Evolutionary conservation across 352 stramenopile species (phyloP).

Genomic region (Phytophthora pseudosyringae): DNA sequence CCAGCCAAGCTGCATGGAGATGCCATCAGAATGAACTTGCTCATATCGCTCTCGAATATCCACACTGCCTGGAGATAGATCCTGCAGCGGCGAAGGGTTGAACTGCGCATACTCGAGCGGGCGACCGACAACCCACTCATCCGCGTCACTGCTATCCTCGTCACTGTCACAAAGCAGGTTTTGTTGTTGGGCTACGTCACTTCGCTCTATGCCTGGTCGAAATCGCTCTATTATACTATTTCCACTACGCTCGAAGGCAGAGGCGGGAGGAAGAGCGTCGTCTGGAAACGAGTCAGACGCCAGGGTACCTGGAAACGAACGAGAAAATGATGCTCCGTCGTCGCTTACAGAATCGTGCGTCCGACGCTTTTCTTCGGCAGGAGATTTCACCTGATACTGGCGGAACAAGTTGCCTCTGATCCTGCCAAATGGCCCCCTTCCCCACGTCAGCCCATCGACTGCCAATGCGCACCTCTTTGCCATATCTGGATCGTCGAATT

Average conservation of each 20-base stretch:
- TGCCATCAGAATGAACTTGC: slow-evolving; percentile 12
- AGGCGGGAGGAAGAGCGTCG: not conserved
- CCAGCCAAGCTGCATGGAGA: slow-evolving; percentile 28
- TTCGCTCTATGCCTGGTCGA: slow-evolving; percentile 4
- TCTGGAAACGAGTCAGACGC: slow-evolving; percentile 5
- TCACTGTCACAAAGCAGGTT: slow-evolving; percentile 36
- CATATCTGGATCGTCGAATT: slow-evolving; percentile 79
- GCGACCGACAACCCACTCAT: slow-evolving; percentile 23
- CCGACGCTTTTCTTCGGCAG: slow-evolving; percentile 19
- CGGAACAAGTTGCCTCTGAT: slow-evolving; percentile 83
- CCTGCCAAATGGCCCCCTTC: slow-evolving; percentile 56
- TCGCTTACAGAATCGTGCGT: slow-evolving; percentile 8
- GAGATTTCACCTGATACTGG: slow-evolving; percentile 79
- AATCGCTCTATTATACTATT: slow-evolving; percentile 17
- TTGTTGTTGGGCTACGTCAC: slow-evolving; percentile 15
- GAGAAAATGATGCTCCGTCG: slow-evolving; percentile 19
- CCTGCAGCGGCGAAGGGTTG: slow-evolving; percentile 15
- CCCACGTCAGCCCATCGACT: slow-evolving; percentile 80
- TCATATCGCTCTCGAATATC: slow-evolving; percentile 38
- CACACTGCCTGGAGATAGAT: slow-evolving; percentile 37
- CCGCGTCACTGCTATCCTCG: slow-evolving; percentile 34
- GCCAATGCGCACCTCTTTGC: slow-evolving; percentile 59
- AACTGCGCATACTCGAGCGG: slow-evolving; percentile 35
- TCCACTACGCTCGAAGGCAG: slow-evolving; percentile 2
- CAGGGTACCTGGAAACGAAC: slow-evolving; percentile 12